These are phyloP conservation scores for Rutidosis leptorrhynchoides DNA, from an alignment of 129 eudicot genomes.

Conservation along the genomic window DNA sequence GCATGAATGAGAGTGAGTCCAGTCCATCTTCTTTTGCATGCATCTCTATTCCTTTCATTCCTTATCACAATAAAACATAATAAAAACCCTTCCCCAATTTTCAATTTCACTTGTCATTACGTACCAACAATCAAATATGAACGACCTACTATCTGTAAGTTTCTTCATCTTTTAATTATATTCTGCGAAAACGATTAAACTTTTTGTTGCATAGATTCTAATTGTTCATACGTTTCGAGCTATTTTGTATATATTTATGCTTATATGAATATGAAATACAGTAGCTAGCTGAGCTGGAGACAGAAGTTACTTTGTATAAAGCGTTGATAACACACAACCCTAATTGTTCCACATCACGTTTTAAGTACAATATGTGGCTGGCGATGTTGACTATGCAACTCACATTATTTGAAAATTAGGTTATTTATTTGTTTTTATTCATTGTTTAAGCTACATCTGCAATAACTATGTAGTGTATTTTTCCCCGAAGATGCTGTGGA, in stretches of 20 bases:
- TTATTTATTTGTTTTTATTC: background rate
- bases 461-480: background rate
- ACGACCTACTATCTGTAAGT: slow-evolving; percentile 41
- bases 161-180: slow-evolving; percentile 4
- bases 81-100: slow-evolving; percentile 6
- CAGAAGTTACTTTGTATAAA: no score
- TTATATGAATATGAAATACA: background rate
- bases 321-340: no score
- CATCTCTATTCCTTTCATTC: background rate
- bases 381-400: background rate
- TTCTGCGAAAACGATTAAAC: slow-evolving; percentile 2
- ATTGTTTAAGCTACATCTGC: background rate
- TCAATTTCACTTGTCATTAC: background rate
- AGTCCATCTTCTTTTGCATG: slow-evolving; percentile 35
- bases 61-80: no score
- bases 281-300: no score
- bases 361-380: background rate
- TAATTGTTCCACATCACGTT: no score
- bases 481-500: slow-evolving; percentile 31
- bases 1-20: no score
- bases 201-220: background rate
- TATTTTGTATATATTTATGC: background rate
- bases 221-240: slow-evolving; percentile 2
- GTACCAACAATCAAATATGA: slow-evolving; percentile 25
- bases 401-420: background rate